phyloP scores from a whole-genome alignment of 352 stramenopile species.

The Pythium grandisporangium region DNA sequence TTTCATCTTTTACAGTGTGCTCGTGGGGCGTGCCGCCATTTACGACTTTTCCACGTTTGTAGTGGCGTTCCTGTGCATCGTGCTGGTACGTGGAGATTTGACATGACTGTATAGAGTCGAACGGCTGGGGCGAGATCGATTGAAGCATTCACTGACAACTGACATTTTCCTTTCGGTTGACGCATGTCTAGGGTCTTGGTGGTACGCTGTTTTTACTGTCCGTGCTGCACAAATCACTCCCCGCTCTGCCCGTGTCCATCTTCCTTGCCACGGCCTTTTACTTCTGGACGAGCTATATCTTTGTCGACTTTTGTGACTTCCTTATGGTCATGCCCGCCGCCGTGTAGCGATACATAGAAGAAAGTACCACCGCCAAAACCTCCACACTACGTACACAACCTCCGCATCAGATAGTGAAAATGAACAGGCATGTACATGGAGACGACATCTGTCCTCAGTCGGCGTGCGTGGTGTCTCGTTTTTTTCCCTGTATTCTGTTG shows the following conservation, averaged over 20 bases:
- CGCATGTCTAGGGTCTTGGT: slow-evolving; percentile 62
- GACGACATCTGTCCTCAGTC: too few species aligned
- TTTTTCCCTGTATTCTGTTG: too few species aligned
- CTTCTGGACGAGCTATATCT: slow-evolving; percentile 75
- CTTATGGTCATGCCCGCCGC: slow-evolving; percentile 32
- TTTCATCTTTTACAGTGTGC: slow-evolving; percentile 99
- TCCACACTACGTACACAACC: too few species aligned
- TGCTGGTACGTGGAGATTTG: slow-evolving; percentile 65
- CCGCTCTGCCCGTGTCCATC: slow-evolving; percentile 94
- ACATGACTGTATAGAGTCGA: not conserved
- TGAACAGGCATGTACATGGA: too few species aligned
- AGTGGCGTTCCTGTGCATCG: slow-evolving; percentile 88
- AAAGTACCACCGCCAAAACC: too few species aligned
- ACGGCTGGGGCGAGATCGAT: too few species aligned
- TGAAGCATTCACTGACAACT: not conserved
- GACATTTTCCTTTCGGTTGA: slow-evolving; percentile 5
- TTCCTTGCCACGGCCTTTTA: slow-evolving; percentile 80
- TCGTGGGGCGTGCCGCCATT: slow-evolving; percentile 93
- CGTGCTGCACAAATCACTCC: slow-evolving; percentile 90
- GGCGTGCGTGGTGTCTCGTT: too few species aligned
- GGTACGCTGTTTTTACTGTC: slow-evolving; percentile 94
- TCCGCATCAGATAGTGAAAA: too few species aligned
- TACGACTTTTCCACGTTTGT: slow-evolving; percentile 95
- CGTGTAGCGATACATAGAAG: too few species aligned
- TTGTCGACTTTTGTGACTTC: slow-evolving; percentile 79